Evolutionary conservation across 2,329 filamentous ascomycete species (phyloP).

Genomic region (Colletotrichum falcatum): DNA sequence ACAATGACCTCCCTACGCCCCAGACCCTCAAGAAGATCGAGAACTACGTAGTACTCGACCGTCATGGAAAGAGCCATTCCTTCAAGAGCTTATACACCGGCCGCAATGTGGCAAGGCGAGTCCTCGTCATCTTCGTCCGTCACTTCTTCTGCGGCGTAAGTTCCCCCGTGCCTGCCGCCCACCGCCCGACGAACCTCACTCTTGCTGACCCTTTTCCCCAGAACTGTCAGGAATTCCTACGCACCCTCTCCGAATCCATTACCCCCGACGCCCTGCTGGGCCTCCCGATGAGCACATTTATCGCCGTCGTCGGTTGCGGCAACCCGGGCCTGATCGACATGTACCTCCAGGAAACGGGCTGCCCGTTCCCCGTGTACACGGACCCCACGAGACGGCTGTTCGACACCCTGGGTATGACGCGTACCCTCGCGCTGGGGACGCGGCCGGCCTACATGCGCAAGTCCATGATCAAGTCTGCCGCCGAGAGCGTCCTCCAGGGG

Average conservation of each 20-base stretch:
- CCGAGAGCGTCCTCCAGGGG: constrained; percentile 68
- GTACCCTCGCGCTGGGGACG: constrained; percentile 69
- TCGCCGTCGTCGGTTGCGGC: constrained; percentile 80
- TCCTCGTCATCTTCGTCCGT: constrained; percentile 79
- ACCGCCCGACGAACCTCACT: neutral
- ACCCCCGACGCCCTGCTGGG: constrained; percentile 61
- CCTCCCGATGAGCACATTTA: constrained; percentile 68
- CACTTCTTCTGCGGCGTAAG: constrained; percentile 86
- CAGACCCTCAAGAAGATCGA: constrained; percentile 64
- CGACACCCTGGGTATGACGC: constrained; percentile 74
- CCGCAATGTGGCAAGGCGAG: constrained; percentile 63
- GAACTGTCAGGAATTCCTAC: constrained; percentile 83
- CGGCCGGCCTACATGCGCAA: constrained; percentile 74
- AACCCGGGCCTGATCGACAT: constrained; percentile 74
- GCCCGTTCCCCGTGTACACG: constrained; percentile 81
- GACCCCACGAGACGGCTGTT: constrained; percentile 78
- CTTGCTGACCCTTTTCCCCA: constrained; percentile 48
- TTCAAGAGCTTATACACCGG: constrained; percentile 75
- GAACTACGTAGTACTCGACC: constrained; percentile 70
- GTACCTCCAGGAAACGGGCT: constrained; percentile 73
- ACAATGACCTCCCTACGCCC: constrained; percentile 65
- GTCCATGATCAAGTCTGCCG: constrained; percentile 61
- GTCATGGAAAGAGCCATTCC: constrained; percentile 66
- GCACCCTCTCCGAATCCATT: constrained; percentile 69
- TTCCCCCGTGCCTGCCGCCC: constrained; percentile 39